Percentiles rank a stretch among this genome's conserved stretches.
These are phyloP conservation scores for Mediolabrus comicus DNA, from an alignment of 108 stramenopile species.

Conservation along the genomic window DNA sequence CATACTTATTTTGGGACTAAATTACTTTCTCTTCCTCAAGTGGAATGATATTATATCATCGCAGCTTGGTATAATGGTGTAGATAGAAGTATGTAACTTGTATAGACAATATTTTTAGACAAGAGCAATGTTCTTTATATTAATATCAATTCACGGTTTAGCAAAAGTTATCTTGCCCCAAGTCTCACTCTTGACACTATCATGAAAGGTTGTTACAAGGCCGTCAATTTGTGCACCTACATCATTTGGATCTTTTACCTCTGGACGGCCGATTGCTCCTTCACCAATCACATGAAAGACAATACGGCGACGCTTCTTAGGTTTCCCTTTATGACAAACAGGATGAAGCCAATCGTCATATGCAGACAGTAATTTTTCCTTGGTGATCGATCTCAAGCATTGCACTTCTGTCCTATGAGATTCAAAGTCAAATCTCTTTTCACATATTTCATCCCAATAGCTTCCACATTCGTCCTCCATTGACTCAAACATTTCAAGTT, in stretches of 20 bases:
- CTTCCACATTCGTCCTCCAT: slow-evolving; percentile 61
- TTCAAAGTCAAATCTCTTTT: slow-evolving; percentile 72
- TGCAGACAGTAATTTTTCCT: slow-evolving; percentile 56
- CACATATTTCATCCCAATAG: slow-evolving; percentile 70
- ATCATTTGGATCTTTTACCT: slow-evolving; percentile 12
- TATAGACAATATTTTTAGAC: too few relatives aligned
- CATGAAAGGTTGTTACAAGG: slow-evolving; percentile 51
- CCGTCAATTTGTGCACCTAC: slow-evolving; percentile 52
- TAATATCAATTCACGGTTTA: background rate
- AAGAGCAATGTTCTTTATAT: too few relatives aligned
- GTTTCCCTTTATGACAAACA: slow-evolving; percentile 19
- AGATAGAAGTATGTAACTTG: too few relatives aligned
- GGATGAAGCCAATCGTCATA: slow-evolving; percentile 80
- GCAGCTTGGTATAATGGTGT: too few relatives aligned
- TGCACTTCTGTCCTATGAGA: slow-evolving; percentile 64
- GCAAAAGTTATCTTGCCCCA: slow-evolving; percentile 32
- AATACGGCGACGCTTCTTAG: slow-evolving; percentile 45
- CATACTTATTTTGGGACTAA: slow-evolving; percentile 28
- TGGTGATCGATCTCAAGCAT: slow-evolving; percentile 56
- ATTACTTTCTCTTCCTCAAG: slow-evolving; percentile 33
- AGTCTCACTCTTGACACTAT: slow-evolving; percentile 28
- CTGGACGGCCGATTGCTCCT: slow-evolving; percentile 58
- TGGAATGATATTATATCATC: slow-evolving; percentile 35
- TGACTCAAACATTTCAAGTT: slow-evolving; percentile 78
- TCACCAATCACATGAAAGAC: slow-evolving; percentile 72